Percentiles rank a stretch among this genome's conserved stretches.
Conservation (phyloP, 371 early-diverging fungal genomes). For the Furculomyces boomerangus region DNA sequence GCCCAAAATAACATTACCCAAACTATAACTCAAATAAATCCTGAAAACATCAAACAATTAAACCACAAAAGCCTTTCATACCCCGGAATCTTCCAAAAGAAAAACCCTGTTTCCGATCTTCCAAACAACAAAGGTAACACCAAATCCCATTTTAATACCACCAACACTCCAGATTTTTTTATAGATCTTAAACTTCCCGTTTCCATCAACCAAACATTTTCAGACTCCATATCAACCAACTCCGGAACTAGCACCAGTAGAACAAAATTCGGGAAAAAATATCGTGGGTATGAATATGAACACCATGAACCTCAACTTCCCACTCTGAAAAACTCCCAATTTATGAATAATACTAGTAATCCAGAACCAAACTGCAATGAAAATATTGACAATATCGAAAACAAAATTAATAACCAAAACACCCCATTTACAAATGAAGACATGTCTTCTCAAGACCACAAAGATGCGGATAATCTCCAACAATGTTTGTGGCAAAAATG, state of each 20-base stretch:
- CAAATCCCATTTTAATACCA: background rate
- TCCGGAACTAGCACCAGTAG: too few relatives aligned
- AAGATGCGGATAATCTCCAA: background rate
- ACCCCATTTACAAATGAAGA: background rate
- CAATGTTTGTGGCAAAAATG: conserved; percentile 68
- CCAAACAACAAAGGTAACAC: too few relatives aligned
- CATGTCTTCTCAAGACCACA: background rate
- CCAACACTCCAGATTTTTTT: background rate
- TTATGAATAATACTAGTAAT: background rate
- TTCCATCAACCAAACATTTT: background rate
- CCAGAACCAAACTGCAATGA: background rate
- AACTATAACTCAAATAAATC: too few relatives aligned
- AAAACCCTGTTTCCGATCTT: too few relatives aligned
- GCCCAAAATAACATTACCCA: too few relatives aligned
- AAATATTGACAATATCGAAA: background rate
- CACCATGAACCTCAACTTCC: background rate
- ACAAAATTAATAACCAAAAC: background rate
- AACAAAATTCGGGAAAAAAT: too few relatives aligned
- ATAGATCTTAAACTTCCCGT: background rate
- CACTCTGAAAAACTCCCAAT: background rate
- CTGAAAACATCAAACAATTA: too few relatives aligned
- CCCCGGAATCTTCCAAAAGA: too few relatives aligned
- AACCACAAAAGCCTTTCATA: too few relatives aligned
- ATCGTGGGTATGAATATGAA: too few relatives aligned
- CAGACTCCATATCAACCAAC: too few relatives aligned